Conservation (phyloP, 2,329 filamentous ascomycete genomes). For the Hypoxylon sp. region DNA sequence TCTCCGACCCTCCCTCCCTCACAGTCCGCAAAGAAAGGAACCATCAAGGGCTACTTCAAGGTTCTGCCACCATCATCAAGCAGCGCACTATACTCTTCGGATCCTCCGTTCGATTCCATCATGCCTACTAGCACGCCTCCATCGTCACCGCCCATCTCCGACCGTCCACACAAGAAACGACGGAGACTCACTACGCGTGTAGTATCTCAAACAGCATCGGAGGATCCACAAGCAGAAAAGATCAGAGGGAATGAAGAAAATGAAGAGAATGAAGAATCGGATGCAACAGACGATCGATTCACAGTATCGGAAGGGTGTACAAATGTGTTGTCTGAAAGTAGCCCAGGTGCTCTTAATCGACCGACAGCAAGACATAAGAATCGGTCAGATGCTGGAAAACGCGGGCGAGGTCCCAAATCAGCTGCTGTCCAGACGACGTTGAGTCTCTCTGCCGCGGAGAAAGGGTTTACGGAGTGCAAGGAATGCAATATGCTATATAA, state of each 20-base stretch:
- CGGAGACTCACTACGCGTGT: conserved; percentile 56
- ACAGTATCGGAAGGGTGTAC: neutral
- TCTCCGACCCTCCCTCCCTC: conserved; percentile 31
- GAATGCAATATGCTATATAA: conserved; percentile 63
- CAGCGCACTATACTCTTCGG: conserved; percentile 38
- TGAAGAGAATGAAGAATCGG: conserved; percentile 15
- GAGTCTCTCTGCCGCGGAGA: conserved; percentile 57
- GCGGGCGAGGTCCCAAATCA: conserved; percentile 36
- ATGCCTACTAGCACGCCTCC: conserved; percentile 52
- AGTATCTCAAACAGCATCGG: conserved; percentile 26
- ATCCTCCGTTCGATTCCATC: conserved; percentile 39
- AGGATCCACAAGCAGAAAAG: conserved; percentile 18
- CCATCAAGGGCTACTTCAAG: conserved; percentile 54
- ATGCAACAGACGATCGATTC: neutral
- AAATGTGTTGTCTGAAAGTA: conserved; percentile 26
- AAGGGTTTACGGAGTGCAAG: conserved; percentile 60
- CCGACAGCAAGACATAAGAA: conserved; percentile 13
- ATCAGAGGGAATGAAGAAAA: conserved; percentile 15
- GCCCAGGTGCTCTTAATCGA: conserved; percentile 35
- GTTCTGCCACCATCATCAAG: conserved; percentile 43
- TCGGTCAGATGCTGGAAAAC: conserved; percentile 32
- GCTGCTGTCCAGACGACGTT: conserved; percentile 60
- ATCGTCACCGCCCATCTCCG: conserved; percentile 50
- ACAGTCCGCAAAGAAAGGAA: conserved; percentile 46
- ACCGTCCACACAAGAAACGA: conserved; percentile 47